Conservation (phyloP, 2,329 filamentous ascomycete genomes). For the Nectriaceae sp. region DNA sequence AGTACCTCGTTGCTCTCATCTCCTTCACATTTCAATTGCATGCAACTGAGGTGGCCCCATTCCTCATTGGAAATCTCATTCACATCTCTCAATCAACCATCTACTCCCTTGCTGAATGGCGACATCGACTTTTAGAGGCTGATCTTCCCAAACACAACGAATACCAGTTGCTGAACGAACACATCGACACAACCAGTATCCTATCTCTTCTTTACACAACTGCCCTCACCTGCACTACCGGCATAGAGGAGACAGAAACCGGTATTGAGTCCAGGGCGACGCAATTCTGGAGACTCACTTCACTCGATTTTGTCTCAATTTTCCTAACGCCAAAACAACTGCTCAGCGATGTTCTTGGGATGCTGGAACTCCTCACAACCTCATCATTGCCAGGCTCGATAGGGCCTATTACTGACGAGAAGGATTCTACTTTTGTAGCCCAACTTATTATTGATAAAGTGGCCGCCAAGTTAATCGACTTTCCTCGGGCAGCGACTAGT, state of each 20-base stretch:
- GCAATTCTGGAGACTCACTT: conserved; percentile 68
- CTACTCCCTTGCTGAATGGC: conserved; percentile 57
- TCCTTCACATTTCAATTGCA: conserved; percentile 65
- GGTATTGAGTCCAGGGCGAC: conserved; percentile 33
- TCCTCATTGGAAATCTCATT: conserved; percentile 59
- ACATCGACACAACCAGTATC: conserved; percentile 64
- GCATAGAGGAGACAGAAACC: conserved; percentile 31
- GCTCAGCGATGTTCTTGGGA: conserved; percentile 61
- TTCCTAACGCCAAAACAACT: conserved; percentile 69
- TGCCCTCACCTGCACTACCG: conserved; percentile 59
- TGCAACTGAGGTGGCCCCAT: conserved; percentile 57
- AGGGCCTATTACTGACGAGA: conserved; percentile 59
- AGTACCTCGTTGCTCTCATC: conserved; percentile 65
- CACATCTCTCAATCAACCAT: conserved; percentile 61
- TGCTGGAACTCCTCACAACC: conserved; percentile 66
- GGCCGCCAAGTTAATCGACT: conserved; percentile 62
- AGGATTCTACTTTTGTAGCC: conserved; percentile 46
- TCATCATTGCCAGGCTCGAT: conserved; percentile 66
- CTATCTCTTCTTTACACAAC: conserved; percentile 67
- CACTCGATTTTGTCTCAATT: conserved; percentile 66
- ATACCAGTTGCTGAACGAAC: conserved; percentile 42
- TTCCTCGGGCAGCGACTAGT: conserved; percentile 42
- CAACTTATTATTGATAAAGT: conserved; percentile 61
- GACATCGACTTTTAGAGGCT: conserved; percentile 53
- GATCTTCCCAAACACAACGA: conserved; percentile 47